Conservation (phyloP, 2,329 filamentous ascomycete species). For the Aureobasidium mangrovei region DNA sequence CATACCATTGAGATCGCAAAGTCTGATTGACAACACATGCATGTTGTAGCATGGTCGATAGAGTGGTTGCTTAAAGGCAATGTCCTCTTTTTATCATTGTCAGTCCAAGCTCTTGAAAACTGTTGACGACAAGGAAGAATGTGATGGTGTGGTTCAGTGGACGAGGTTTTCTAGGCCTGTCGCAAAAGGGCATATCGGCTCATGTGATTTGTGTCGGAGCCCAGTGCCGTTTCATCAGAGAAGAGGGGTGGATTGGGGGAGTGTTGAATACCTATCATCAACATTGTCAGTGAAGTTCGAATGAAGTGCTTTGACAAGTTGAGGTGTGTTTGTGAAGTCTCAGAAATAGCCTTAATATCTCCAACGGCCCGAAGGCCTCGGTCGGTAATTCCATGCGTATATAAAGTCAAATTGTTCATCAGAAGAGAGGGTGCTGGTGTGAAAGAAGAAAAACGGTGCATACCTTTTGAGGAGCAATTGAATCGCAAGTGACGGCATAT, state of each 20-base stretch:
- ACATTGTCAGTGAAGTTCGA: constrained; percentile 11
- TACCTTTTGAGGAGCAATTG: neutral
- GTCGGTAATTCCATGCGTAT: constrained; percentile 97
- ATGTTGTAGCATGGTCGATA: neutral
- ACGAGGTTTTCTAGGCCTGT: constrained; percentile 39
- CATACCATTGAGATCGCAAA: constrained; percentile 9
- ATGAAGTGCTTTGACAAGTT: constrained; percentile 1
- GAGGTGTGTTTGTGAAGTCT: constrained; percentile 33
- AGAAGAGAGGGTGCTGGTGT: constrained; percentile 11
- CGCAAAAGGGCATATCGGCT: constrained; percentile 25
- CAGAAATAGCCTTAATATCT: constrained; percentile 82
- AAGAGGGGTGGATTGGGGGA: neutral
- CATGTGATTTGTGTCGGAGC: constrained; percentile 18
- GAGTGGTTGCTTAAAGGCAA: neutral
- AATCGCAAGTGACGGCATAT: neutral
- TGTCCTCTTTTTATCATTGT: constrained; percentile 2
- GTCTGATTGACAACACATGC: neutral
- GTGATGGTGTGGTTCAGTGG: constrained; percentile 27
- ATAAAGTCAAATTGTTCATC: constrained; percentile 51
- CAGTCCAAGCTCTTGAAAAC: constrained; percentile 9
- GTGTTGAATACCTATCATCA: constrained; percentile 14
- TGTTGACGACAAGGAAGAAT: neutral
- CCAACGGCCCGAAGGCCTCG: constrained; percentile 62
- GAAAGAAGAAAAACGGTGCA: neutral
- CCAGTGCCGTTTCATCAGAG: constrained; percentile 22